phyloP scores from a whole-genome alignment of 2,329 filamentous ascomycete species.

The Aspergillus brunneoviolaceus region DNA sequence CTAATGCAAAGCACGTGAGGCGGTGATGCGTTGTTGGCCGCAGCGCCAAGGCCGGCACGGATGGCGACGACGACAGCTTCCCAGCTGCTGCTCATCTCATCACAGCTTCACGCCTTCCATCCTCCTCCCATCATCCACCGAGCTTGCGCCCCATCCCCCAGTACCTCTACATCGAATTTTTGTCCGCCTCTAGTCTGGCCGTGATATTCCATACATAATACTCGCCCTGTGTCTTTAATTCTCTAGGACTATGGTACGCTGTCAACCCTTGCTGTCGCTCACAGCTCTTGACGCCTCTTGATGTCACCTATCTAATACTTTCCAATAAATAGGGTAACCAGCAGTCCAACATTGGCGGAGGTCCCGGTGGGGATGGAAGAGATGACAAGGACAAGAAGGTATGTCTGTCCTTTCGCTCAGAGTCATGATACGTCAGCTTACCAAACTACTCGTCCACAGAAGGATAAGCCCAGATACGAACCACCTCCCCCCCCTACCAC shows the following conservation, averaged over 20 bases:
- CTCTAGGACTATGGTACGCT: slow-evolving; percentile 36
- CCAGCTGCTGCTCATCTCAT: slow-evolving; percentile 15
- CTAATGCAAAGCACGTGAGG: slow-evolving; percentile 12
- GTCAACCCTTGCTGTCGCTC: slow-evolving; percentile 11
- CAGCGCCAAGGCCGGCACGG: slow-evolving; percentile 18
- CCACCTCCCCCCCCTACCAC: slow-evolving; percentile 95
- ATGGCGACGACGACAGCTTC: slow-evolving; percentile 24
- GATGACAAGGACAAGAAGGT: slow-evolving; percentile 96
- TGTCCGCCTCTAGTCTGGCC: not conserved
- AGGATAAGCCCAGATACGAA: slow-evolving; percentile 99
- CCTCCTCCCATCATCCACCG: slow-evolving; percentile 18
- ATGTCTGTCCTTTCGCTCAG: not conserved
- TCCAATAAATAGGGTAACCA: slow-evolving; percentile 47
- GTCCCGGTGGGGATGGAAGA: slow-evolving; percentile 70
- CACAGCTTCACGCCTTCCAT: slow-evolving; percentile 16
- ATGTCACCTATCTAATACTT: slow-evolving; percentile 23
- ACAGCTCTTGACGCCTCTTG: slow-evolving; percentile 6
- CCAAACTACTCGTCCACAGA: slow-evolving; percentile 55
- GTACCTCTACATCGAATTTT: slow-evolving; percentile 14
- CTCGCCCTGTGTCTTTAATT: slow-evolving; percentile 11
- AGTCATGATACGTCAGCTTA: not conserved
- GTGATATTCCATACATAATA: no score
- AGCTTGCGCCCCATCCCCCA: not conserved
- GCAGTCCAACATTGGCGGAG: slow-evolving; percentile 79
- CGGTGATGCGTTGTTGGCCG: slow-evolving; percentile 8